Evolutionary conservation across 768 basidiomycete species (phyloP), one percentile per base, ranked within the genome.

Genomic region (Stropharia rugosoannulata): DNA sequence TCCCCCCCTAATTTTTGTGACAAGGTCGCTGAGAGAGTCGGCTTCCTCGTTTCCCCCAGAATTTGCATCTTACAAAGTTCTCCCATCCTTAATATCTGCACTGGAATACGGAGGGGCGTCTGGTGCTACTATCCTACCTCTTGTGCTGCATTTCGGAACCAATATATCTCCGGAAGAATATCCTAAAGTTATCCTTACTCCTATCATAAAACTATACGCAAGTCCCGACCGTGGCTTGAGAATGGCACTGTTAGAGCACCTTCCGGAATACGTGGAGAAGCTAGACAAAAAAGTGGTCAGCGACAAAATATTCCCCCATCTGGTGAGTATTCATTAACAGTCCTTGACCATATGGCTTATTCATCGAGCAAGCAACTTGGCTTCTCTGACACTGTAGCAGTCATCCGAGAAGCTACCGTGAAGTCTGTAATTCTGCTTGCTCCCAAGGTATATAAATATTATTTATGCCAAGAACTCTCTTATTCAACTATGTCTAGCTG

Each of bases 331-430:
- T 9, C 27, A 35, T 49, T 32, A 29, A 13, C 12, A 36, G 39
- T 51, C 43, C 49, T 32, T 22, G n/a, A 19, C 1, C 38, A 35
- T 25, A 22, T 40, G 40, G 36, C 36, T 52, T 38, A 57, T 49
- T 42, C 27, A 38, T n/a, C 22, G 49, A 8, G 45, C 4, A 43
- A 96, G 95, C 93, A 96, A 85, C 92, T 93, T 3, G 97, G 97
- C 0, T 98, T 98, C 66, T 81, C 89, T 3, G 97, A 99, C 67
- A 95, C 95, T 0, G 92, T 98, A 2, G 87, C 95, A 1, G 78
- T 98, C 44, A 91, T 99, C 55, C 85, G 97, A 38, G 97, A 98
- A 70, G 93, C 93, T 1, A 98, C 97, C 0, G 83, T 96, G 44
- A 93, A 91, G 65, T 86, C 93, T 0, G 86, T 98, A 41, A 87